A percentile compares a stretch with the other conserved stretches of the same genome.
Conservation (phyloP, 805 yeast species). For the Metschnikowia similis region DNA sequence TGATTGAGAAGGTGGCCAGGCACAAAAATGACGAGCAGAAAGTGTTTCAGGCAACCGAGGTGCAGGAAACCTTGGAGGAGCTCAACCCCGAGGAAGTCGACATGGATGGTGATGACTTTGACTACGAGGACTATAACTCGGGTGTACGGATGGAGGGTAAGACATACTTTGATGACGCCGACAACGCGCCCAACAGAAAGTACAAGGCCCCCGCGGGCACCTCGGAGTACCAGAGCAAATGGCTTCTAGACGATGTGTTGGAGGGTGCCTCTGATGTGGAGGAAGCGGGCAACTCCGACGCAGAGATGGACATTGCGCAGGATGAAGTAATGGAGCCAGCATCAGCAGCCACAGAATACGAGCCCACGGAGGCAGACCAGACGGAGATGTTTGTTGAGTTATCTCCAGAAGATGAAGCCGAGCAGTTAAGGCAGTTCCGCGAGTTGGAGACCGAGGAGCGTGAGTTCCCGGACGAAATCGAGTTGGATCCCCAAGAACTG, state of each 20-base stretch:
- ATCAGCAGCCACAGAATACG: conserved; percentile 30
- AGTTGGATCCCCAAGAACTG: conserved; percentile 68
- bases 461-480: conserved; percentile 95
- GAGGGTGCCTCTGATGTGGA: conserved; percentile 43
- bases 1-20: conserved; percentile 49
- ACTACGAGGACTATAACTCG: conserved; percentile 20
- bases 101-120: conserved; percentile 33
- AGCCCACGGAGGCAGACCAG: conserved; percentile 43
- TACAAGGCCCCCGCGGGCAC: conserved; percentile 62
- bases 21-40: conserved; percentile 22
- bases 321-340: conserved; percentile 34
- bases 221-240: conserved; percentile 71
- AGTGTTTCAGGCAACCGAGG: conserved; percentile 27
- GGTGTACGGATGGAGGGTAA: conserved; percentile 60
- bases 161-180: conserved; percentile 38
- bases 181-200: conserved; percentile 19
- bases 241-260: conserved; percentile 61
- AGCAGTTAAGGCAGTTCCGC: conserved; percentile 68
- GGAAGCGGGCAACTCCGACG: conserved; percentile 31
- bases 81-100: conserved; percentile 52
- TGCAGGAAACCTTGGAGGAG: conserved; percentile 57
- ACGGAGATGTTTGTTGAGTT: conserved; percentile 67
- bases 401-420: conserved; percentile 76
- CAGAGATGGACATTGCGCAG: conserved; percentile 22
- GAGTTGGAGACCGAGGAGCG: conserved; percentile 72